These are phyloP conservation scores for Erigeron canadensis DNA, from an alignment of 129 eudicot species.

Conservation along the genomic window DNA sequence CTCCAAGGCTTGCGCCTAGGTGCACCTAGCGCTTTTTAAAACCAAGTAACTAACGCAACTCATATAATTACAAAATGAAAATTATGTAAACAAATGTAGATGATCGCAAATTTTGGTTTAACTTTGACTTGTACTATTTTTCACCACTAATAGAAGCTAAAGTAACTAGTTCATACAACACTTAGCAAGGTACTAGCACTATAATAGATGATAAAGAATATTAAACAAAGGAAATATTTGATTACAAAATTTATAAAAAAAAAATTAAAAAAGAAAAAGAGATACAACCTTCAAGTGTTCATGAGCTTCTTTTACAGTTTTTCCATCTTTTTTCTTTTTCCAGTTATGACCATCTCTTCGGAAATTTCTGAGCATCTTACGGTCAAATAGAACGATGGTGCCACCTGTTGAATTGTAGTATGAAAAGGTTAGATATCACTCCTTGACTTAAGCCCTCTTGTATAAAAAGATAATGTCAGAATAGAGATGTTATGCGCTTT, in stretches of 20 bases:
- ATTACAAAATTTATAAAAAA: neutral
- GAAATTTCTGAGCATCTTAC: slow-evolving; percentile 90
- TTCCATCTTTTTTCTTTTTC: slow-evolving; percentile 98
- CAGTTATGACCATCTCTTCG: slow-evolving; percentile 97
- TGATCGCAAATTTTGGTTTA: neutral
- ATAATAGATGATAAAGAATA: neutral
- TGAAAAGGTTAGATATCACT: neutral
- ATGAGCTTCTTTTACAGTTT: slow-evolving; percentile 98
- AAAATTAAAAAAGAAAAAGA: neutral
- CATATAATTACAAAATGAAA: neutral
- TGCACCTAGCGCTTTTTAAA: too few species aligned
- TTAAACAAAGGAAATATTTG: slow-evolving; percentile 1
- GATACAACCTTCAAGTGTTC: slow-evolving; percentile 82
- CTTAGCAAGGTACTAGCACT: neutral
- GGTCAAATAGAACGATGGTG: slow-evolving; percentile 75
- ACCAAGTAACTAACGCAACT: neutral
- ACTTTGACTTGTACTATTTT: neutral
- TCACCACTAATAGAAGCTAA: neutral
- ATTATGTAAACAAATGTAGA: neutral
- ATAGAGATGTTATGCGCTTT: neutral
- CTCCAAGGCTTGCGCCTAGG: too few species aligned
- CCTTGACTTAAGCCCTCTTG: too few species aligned
- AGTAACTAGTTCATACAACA: neutral
- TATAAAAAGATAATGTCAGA: neutral
- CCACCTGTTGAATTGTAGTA: slow-evolving; percentile 64